Base-by-base conservation (phyloP, 1,139 yeast genomes). In the Schizosaccharomyces versatilis region DNA sequence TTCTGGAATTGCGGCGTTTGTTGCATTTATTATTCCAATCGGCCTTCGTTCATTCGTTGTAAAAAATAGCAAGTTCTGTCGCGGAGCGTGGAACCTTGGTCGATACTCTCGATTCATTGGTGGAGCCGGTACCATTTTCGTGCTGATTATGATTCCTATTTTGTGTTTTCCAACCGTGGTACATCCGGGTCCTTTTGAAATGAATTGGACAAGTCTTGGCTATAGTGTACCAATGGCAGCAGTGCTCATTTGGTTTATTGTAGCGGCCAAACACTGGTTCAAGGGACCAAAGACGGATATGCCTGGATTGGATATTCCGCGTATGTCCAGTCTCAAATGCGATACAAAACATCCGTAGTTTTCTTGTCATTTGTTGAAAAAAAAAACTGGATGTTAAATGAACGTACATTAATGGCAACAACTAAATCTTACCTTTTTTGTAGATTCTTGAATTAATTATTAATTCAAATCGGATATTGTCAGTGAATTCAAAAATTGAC, bases 1-100 rank as follows among this genome's bases (percentile, higher is more conserved):
- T 47, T 85, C 85, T 55, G 88, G 85, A 56, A 80, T 81, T 63
- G 76, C 84, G 14, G 80, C 84, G 0, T 80, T 80, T 62, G 73
- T 81, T 58, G 80, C 86, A 1, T 81, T 81, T 65, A 73, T 78
- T n/a, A 69, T 78, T 61, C 88, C 88, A 17, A 77, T 81, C n/a
- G 64, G 77, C 6, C 71, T 81, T 60, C 77, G 79, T 63, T 62
- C 66, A 38, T 73, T 78, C 59, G 74, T 81, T 0, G 75, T 73
- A 61, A 74, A 75, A 56, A 67, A 74, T 17, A 68, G 72, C 1
- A 38, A 44, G 6, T 81, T 80, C 68, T 68, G 70, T 57, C 76
- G 77, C 12, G 90, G 88, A 1, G 88, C 88, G 1, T 80, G 84
- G 80, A 70, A 76, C 62, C 69, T 81, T 57, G 90, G 90, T 41